phyloP scores from a whole-genome alignment of 139 green algal genomes.

The Raphidocelis subcapitata region DNA sequence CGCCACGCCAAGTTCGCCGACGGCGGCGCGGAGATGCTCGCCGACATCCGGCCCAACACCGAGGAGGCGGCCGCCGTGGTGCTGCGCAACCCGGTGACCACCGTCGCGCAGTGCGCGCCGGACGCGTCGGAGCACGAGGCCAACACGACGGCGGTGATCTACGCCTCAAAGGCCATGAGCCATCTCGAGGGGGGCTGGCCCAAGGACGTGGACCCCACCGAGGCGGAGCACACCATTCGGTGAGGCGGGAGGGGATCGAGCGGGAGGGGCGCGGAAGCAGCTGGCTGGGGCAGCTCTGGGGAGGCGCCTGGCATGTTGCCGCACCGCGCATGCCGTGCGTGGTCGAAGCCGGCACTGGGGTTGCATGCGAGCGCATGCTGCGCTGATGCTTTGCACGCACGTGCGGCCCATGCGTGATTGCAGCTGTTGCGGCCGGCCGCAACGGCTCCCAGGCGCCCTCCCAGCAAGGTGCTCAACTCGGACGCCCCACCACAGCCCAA shows the following conservation, averaged over 20 bases:
- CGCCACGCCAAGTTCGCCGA: slow-evolving; percentile 77
- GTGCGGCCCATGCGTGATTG: no score
- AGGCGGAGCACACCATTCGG: slow-evolving; percentile 85
- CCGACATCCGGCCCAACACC: slow-evolving; percentile 86
- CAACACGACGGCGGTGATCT: slow-evolving; percentile 81
- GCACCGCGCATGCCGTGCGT: no score
- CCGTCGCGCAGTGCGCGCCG: slow-evolving; percentile 68
- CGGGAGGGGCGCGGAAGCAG: no score
- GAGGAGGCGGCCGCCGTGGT: slow-evolving; percentile 76
- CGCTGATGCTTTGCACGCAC: no score
- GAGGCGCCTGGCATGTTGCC: no score
- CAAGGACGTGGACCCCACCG: slow-evolving; percentile 89
- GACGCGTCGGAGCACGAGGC: slow-evolving; percentile 88
- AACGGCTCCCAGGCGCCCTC: no score
- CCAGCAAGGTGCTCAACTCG: no score
- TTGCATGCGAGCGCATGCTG: no score
- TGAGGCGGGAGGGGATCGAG: slow-evolving; percentile 42
- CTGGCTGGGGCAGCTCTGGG: no score
- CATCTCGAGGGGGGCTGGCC: slow-evolving; percentile 94
- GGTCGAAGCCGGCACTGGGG: no score
- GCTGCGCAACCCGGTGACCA: slow-evolving; percentile 67
- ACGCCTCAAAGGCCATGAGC: slow-evolving; percentile 71
- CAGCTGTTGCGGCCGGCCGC: no score
- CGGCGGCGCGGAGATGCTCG: slow-evolving; percentile 83
- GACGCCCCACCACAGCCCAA: no score